phyloP scores from a whole-genome alignment of 257 asterid genomes.

The Nicotiana tabacum region DNA sequence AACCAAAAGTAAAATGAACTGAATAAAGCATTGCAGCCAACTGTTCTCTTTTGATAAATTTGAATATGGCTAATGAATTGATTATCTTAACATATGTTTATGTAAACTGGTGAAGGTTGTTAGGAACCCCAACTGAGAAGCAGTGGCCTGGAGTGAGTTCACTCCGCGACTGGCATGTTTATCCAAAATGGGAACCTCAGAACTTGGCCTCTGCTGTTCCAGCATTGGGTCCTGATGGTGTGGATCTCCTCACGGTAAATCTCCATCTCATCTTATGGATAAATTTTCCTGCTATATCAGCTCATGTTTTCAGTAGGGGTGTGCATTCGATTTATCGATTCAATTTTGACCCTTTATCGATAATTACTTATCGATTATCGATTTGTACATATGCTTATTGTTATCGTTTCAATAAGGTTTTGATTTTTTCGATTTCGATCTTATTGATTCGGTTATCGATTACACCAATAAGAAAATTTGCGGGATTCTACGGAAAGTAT shows the following conservation, averaged over 20 bases:
- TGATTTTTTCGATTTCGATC: too few species aligned
- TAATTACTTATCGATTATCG: too few species aligned
- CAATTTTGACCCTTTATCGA: too few species aligned
- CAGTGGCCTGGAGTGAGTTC: slow-evolving; percentile 87
- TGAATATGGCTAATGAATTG: neutral
- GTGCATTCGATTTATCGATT: too few species aligned
- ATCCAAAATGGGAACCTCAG: slow-evolving; percentile 92
- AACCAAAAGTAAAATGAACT: neutral
- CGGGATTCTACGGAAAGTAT: too few species aligned
- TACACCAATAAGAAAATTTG: too few species aligned
- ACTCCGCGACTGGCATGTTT: slow-evolving; percentile 89
- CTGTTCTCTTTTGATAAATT: neutral
- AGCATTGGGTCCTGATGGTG: slow-evolving; percentile 71
- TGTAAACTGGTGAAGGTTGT: slow-evolving; percentile 39
- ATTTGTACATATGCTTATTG: too few species aligned
- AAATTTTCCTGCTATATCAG: neutral
- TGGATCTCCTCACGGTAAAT: slow-evolving; percentile 71
- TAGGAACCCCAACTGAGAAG: slow-evolving; percentile 88
- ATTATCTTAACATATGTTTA: neutral
- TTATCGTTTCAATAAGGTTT: too few species aligned
- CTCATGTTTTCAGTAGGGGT: neutral
- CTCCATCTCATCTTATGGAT: slow-evolving; percentile 1
- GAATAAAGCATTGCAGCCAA: neutral
- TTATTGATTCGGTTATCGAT: too few species aligned
- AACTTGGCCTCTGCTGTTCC: slow-evolving; percentile 77